phyloP scores from a whole-genome alignment of 2,329 filamentous ascomycete genomes.

The Aspergillus arachidicola region DNA sequence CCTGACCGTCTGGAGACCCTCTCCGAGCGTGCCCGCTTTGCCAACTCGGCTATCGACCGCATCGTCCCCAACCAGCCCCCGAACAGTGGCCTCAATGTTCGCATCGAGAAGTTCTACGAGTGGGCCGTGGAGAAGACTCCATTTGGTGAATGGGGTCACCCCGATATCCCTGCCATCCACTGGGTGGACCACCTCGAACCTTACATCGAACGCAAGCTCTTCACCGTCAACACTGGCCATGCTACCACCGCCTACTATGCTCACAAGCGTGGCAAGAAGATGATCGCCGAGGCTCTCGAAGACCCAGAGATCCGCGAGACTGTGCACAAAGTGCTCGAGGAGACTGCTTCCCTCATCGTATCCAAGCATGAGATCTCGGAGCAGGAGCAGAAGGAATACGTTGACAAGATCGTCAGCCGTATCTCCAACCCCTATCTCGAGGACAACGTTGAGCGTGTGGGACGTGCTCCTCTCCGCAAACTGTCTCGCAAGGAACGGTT shows the following conservation, averaged over 20 bases:
- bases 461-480: conserved; percentile 91
- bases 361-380: conserved; percentile 79
- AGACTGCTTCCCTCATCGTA: conserved; percentile 85
- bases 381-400: conserved; percentile 80
- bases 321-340: conserved; percentile 76
- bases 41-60: conserved; percentile 97
- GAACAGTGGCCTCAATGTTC: conserved; percentile 81
- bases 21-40: conserved; percentile 77
- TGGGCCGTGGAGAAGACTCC: conserved; percentile 93
- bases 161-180: conserved; percentile 82
- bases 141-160: conserved; percentile 71
- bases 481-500: conserved; percentile 94
- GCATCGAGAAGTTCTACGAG: conserved; percentile 98
- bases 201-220: conserved; percentile 99
- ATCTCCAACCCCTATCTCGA: conserved; percentile 93
- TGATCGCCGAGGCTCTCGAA: conserved; percentile 84
- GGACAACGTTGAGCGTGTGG: conserved; percentile 92
- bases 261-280: conserved; percentile 80
- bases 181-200: conserved; percentile 90
- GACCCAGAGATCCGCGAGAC: conserved; percentile 78
- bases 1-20: conserved; percentile 68
- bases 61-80: conserved; percentile 91
- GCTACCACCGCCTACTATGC: conserved; percentile 96
- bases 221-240: conserved; percentile 98
- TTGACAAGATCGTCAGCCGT: conserved; percentile 86